Conservation (phyloP, 176 grass and related monocot genomes). For the Eragrostis curvula region DNA sequence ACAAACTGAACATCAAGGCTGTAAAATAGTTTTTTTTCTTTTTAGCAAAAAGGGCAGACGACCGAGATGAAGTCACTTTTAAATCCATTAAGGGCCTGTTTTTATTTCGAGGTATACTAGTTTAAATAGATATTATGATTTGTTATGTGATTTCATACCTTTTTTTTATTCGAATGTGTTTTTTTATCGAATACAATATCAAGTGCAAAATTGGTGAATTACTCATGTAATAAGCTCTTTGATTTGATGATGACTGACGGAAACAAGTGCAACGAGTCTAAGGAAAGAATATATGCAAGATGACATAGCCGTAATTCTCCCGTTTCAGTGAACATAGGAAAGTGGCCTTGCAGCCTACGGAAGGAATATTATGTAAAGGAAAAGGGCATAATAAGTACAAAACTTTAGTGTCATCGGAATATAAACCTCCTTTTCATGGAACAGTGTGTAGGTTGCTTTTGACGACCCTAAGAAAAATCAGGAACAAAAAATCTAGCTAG, state of each 20-base stretch:
- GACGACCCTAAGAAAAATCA: neutral
- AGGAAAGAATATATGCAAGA: slow-evolving; percentile 30
- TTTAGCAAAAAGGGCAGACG: too few relatives aligned
- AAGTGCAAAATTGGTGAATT: too few relatives aligned
- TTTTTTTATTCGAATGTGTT: too few relatives aligned
- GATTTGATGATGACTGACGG: neutral
- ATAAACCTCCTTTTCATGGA: slow-evolving; percentile 30
- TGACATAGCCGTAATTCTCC: neutral
- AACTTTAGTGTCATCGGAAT: slow-evolving; percentile 24
- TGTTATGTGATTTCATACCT: too few relatives aligned
- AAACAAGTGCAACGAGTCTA: slow-evolving; percentile 9
- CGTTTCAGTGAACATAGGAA: neutral
- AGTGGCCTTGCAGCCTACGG: slow-evolving; percentile 13
- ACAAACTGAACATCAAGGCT: too few relatives aligned
- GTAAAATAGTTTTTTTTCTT: too few relatives aligned
- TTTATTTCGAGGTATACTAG: too few relatives aligned
- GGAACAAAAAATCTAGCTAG: neutral
- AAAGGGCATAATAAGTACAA: slow-evolving; percentile 27
- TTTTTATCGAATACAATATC: too few relatives aligned
- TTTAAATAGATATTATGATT: too few relatives aligned
- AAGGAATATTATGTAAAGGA: slow-evolving; percentile 32
- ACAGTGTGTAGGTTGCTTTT: slow-evolving; percentile 17
- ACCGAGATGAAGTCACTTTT: too few relatives aligned
- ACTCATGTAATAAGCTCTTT: neutral
- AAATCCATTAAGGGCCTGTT: too few relatives aligned